A percentile compares a stretch with the other conserved stretches of the same genome.
These are phyloP conservation scores for Coemansia furcata DNA, from an alignment of 192 early-diverging fungal genomes.

Conservation along the genomic window DNA sequence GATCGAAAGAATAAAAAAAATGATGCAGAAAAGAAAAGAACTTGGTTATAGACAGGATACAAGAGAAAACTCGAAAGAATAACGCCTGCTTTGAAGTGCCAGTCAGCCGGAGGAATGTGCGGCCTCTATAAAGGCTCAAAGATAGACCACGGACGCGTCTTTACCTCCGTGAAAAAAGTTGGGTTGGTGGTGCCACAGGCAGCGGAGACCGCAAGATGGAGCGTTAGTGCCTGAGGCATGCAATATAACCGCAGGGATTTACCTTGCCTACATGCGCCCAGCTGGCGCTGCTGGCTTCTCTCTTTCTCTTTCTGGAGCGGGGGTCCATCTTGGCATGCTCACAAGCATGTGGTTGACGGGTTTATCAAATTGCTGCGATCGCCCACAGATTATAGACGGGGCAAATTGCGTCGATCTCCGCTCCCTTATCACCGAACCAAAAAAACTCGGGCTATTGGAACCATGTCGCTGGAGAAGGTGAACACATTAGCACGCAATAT, in stretches of 20 bases:
- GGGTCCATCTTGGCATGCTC: neutral
- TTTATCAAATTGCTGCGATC: neutral
- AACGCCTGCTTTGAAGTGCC: neutral
- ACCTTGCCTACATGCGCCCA: neutral
- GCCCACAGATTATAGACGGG: neutral
- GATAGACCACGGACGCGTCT: neutral
- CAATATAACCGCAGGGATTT: slow-evolving; percentile 1
- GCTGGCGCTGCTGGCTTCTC: neutral
- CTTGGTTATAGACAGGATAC: neutral
- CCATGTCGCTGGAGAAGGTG: neutral
- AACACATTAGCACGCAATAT: neutral
- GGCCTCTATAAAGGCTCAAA: neutral
- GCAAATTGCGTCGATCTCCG: neutral
- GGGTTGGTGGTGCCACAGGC: neutral
- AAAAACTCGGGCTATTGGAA: neutral
- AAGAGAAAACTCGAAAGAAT: neutral
- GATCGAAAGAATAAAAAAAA: neutral
- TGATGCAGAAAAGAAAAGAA: neutral
- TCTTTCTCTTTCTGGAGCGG: neutral
- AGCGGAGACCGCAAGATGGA: neutral
- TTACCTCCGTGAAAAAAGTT: neutral
- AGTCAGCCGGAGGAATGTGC: neutral
- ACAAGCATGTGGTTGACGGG: neutral
- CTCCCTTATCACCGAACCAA: neutral
- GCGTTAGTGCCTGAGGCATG: neutral